A percentile compares a stretch with the other conserved stretches of the same genome.
These are phyloP conservation scores for Baeospora myosura DNA, from an alignment of 1,284 basidiomycete genomes.

Conservation along the genomic window DNA sequence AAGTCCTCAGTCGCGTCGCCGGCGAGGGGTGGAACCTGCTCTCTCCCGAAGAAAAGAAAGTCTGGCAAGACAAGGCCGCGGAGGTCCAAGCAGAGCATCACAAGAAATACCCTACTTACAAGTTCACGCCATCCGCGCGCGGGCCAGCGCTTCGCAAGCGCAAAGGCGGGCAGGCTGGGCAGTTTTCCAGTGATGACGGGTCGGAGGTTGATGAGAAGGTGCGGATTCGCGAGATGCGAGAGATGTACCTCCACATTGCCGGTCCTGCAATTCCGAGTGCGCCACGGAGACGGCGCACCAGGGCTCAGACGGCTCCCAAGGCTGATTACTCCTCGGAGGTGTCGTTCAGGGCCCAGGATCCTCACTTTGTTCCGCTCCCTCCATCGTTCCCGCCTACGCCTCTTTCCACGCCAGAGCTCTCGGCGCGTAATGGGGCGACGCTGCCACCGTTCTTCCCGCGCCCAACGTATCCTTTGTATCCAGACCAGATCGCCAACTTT, in stretches of 20 bases:
- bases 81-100: constrained; percentile 30
- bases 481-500: too few species aligned
- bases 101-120: constrained; percentile 35
- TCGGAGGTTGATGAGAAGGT: neutral
- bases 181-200: too few species aligned
- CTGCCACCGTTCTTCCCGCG: constrained; percentile 20
- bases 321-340: too few species aligned
- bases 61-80: constrained; percentile 39
- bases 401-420: too few species aligned
- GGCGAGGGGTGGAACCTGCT: constrained; percentile 48
- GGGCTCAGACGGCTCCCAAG: neutral
- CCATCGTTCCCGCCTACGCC: too few species aligned
- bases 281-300: constrained; percentile 4
- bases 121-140: constrained; percentile 33
- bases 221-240: constrained; percentile 8
- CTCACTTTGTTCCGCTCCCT: neutral
- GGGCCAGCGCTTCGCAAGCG: neutral
- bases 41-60: constrained; percentile 29
- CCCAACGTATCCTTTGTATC: constrained; percentile 17
- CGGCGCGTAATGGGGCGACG: constrained; percentile 12
- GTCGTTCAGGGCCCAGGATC: too few species aligned
- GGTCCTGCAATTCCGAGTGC: constrained; percentile 9
- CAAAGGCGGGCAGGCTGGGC: neutral
- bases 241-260: constrained; percentile 8
- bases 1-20: constrained; percentile 52